phyloP scores from a whole-genome alignment of 208 protist genomes.

The Crithidia expoeki region DNA sequence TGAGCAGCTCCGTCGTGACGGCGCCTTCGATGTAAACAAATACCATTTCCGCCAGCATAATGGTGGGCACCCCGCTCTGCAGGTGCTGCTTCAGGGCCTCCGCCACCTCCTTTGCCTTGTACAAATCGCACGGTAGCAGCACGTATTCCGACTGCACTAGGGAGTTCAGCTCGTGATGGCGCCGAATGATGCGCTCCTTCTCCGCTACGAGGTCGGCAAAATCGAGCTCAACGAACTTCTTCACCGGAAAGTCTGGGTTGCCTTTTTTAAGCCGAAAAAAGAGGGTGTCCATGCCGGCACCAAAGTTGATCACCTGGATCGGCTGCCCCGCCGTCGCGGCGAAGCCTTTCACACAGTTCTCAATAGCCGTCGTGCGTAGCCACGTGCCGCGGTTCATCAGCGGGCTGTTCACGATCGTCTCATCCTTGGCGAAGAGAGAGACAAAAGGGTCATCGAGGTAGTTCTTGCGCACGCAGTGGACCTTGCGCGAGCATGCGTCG shows the following conservation, averaged over 20 bases:
- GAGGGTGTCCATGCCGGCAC: conserved; percentile 89
- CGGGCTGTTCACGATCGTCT: conserved; percentile 89
- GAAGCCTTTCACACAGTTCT: conserved; percentile 75
- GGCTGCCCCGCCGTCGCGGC: conserved; percentile 37
- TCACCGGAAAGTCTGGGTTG: conserved; percentile 58
- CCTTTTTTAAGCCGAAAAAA: conserved; percentile 82
- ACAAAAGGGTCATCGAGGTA: conserved; percentile 91
- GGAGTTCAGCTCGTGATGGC: conserved; percentile 38
- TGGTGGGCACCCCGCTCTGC: conserved; percentile 57
- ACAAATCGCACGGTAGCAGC: conserved; percentile 65
- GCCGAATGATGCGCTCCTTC: conserved; percentile 68
- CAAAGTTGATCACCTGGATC: conserved; percentile 89
- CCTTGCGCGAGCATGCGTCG: conserved; percentile 87
- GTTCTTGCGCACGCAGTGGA: conserved; percentile 84
- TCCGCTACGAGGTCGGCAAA: conserved; percentile 80
- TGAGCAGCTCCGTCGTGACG: conserved; percentile 70
- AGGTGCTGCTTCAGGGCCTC: conserved; percentile 54
- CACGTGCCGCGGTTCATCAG: conserved; percentile 92
- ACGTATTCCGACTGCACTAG: conserved; percentile 56
- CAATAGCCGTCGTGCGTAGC: conserved; percentile 85
- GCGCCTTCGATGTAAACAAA: conserved; percentile 88
- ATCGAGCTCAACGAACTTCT: conserved; percentile 82
- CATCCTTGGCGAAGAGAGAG: conserved; percentile 75
- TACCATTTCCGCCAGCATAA: conserved; percentile 89
- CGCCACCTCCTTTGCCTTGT: conserved; percentile 50